Conservation (phyloP, 2,329 filamentous ascomycete species). For the Xylaria sp. region DNA sequence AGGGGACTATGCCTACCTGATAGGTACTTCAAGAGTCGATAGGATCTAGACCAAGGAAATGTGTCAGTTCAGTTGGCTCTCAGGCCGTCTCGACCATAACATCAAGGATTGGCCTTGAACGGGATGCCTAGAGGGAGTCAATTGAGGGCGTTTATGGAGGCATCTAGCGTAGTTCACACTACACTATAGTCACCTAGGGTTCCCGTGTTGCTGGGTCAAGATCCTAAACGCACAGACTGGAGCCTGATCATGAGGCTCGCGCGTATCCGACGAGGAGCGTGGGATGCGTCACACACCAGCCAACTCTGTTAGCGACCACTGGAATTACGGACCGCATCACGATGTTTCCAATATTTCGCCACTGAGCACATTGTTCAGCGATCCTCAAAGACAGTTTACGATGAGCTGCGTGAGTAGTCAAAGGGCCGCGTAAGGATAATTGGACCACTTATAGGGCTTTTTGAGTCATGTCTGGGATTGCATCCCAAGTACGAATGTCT, state of each 20-base stretch:
- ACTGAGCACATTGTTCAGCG: neutral
- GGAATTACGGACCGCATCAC: neutral
- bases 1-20: no score
- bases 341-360: neutral
- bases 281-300: neutral
- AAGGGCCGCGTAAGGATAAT: neutral
- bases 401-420: neutral
- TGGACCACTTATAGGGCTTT: neutral
- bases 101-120: no score
- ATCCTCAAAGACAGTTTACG: neutral
- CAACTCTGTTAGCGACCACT: no score
- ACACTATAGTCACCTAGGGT: conserved; percentile 7
- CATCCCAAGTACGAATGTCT: neutral
- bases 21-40: no score
- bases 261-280: neutral
- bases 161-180: neutral
- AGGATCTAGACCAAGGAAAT: no score
- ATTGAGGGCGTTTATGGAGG: no score
- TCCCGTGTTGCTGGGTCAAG: conserved; percentile 25
- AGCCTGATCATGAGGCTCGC: neutral
- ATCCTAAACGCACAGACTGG: conserved; percentile 21
- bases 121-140: no score
- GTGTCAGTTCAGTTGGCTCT: no score
- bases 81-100: no score
- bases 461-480: conserved; percentile 19